These are phyloP conservation scores for Candida michaelii DNA, from an alignment of 805 yeast species.

Conservation along the genomic window DNA sequence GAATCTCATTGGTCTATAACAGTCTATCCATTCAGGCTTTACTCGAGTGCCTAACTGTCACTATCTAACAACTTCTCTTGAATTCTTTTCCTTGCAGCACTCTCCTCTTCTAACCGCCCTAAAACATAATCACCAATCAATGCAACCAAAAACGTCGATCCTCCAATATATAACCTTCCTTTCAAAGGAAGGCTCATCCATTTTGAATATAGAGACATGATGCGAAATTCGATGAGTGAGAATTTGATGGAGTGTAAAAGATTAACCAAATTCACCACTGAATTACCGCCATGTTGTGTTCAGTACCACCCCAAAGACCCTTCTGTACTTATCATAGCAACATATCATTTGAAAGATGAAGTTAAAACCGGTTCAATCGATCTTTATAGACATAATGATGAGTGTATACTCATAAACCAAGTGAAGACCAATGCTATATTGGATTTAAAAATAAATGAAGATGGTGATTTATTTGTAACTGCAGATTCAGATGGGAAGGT, in stretches of 20 bases:
- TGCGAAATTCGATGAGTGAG: slow-evolving; percentile 6
- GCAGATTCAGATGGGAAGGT: slow-evolving; percentile 84
- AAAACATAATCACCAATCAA: slow-evolving; percentile 41
- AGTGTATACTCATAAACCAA: slow-evolving; percentile 17
- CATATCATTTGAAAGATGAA: slow-evolving; percentile 70
- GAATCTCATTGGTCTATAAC: too few species aligned
- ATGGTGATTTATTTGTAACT: slow-evolving; percentile 46
- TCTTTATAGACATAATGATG: slow-evolving; percentile 29
- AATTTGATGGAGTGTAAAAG: slow-evolving; percentile 11
- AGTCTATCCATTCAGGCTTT: too few species aligned
- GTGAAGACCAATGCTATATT: slow-evolving; percentile 59
- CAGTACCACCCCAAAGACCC: slow-evolving; percentile 54
- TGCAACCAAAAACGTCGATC: slow-evolving; percentile 41
- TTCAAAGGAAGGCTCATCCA: slow-evolving; percentile 44
- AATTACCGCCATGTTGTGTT: slow-evolving; percentile 82
- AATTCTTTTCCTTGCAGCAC: slow-evolving; percentile 31
- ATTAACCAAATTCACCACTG: slow-evolving; percentile 29
- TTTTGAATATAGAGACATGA: slow-evolving; percentile 25
- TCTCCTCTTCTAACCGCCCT: slow-evolving; percentile 35
- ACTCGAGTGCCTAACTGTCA: too few species aligned
- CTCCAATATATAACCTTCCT: slow-evolving; percentile 41
- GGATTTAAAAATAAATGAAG: slow-evolving; percentile 68
- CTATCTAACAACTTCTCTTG: slow-evolving; percentile 11
- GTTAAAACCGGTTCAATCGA: slow-evolving; percentile 64
- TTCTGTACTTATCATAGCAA: slow-evolving; percentile 63